These are phyloP conservation scores for Ganoderma lingzhi DNA, from an alignment of 1,284 basidiomycete species.

Conservation along the genomic window DNA sequence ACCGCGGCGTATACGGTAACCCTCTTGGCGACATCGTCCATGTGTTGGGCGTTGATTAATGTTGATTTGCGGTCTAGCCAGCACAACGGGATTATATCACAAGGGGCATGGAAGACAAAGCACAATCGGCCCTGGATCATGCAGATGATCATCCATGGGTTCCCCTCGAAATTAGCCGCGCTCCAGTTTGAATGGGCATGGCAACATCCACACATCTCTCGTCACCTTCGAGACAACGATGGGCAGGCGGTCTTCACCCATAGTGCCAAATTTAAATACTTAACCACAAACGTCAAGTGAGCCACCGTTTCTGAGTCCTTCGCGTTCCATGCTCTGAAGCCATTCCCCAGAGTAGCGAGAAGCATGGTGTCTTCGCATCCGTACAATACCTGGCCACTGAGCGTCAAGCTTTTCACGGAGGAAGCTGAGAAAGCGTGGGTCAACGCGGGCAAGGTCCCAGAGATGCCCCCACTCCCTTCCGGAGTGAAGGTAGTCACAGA, in stretches of 20 bases:
- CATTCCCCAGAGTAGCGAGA: constrained; percentile 49
- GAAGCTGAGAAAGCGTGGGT: constrained; percentile 64
- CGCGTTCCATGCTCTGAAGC: background rate
- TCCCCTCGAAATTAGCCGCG: constrained; percentile 86
- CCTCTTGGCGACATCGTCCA: background rate
- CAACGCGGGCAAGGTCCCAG: constrained; percentile 38
- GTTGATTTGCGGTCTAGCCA: constrained; percentile 54
- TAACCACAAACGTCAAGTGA: constrained; percentile 58
- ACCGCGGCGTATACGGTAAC: constrained; percentile 70
- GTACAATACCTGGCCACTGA: constrained; percentile 70
- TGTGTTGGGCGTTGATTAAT: background rate
- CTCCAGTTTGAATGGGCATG: constrained; percentile 94
- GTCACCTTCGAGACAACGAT: constrained; percentile 58
- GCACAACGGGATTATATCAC: constrained; percentile 84
- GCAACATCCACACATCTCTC: constrained; percentile 76
- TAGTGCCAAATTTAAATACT: constrained; percentile 41
- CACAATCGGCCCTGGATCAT: constrained; percentile 86
- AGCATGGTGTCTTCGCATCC: constrained; percentile 66
- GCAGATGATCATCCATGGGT: constrained; percentile 90
- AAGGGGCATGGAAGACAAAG: constrained; percentile 81
- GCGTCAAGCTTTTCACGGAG: constrained; percentile 73
- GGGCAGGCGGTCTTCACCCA: constrained; percentile 50
- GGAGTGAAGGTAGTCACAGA: constrained; percentile 64
- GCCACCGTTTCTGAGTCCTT: constrained; percentile 34
- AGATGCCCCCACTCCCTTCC: constrained; percentile 49